These are phyloP conservation scores for Phytopythium cucurbitacearum DNA, from an alignment of 352 stramenopile species.

Conservation along the genomic window DNA sequence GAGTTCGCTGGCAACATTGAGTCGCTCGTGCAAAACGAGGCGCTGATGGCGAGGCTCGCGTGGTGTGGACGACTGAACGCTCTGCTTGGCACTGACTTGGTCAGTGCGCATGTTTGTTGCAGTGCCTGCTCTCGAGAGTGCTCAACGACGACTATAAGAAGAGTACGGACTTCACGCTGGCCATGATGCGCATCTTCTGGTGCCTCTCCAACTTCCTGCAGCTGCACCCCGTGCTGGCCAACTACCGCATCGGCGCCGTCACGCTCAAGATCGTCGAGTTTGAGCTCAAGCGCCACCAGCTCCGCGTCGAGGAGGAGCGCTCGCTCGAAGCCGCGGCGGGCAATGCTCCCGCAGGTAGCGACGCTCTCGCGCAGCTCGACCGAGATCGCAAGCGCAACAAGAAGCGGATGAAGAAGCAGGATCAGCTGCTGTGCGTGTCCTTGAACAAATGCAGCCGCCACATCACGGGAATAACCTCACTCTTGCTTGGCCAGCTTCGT, in stretches of 20 bases:
- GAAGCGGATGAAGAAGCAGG: slow-evolving; percentile 89
- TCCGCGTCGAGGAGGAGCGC: slow-evolving; percentile 70
- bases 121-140: slow-evolving; percentile 89
- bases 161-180: slow-evolving; percentile 91
- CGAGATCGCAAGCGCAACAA: slow-evolving; percentile 84
- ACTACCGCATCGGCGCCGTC: slow-evolving; percentile 92
- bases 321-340: slow-evolving; percentile 29
- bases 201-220: slow-evolving; percentile 95
- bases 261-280: slow-evolving; percentile 95
- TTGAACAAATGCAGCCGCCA: background rate
- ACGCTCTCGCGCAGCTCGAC: slow-evolving; percentile 59
- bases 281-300: slow-evolving; percentile 88
- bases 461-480: too few species aligned
- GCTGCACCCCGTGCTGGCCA: slow-evolving; percentile 90
- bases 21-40: slow-evolving; percentile 91
- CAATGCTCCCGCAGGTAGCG: slow-evolving; percentile 8
- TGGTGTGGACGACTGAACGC: background rate
- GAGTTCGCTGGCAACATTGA: slow-evolving; percentile 89
- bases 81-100: background rate
- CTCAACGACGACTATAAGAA: slow-evolving; percentile 95
- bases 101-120: background rate
- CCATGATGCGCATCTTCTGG: slow-evolving; percentile 94
- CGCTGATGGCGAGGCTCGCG: slow-evolving; percentile 80
- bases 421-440: slow-evolving; percentile 84
- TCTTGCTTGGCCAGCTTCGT: slow-evolving; percentile 44